These are phyloP conservation scores for Epicoccum sorghinum DNA, from an alignment of 2,329 filamentous ascomycete species.

Conservation along the genomic window DNA sequence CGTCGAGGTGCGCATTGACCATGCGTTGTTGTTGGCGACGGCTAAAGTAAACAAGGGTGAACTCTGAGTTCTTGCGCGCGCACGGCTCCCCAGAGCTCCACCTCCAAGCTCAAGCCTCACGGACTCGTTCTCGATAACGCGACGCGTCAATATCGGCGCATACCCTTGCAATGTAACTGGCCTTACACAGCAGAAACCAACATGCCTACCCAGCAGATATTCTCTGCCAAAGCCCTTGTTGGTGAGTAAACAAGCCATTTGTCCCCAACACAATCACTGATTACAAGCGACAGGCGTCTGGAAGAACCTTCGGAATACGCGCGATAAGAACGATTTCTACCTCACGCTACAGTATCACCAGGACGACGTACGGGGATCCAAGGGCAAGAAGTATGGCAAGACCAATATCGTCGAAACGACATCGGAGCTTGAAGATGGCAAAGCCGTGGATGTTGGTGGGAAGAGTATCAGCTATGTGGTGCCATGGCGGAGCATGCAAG, in stretches of 20 bases:
- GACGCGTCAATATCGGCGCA: neutral
- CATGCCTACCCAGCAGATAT: conserved; percentile 39
- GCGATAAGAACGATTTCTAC: conserved; percentile 40
- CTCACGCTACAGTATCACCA: conserved; percentile 43
- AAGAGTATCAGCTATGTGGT: conserved; percentile 46
- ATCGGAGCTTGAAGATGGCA: conserved; percentile 28
- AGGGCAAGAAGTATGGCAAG: conserved; percentile 27
- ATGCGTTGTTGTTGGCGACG: conserved; percentile 9
- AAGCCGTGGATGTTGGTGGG: conserved; percentile 25
- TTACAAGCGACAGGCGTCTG: conserved; percentile 28
- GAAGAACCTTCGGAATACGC: conserved; percentile 39
- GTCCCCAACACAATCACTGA: neutral
- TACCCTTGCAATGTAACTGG: conserved; percentile 9
- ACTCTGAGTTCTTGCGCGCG: neutral
- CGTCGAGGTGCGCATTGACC: conserved; percentile 6
- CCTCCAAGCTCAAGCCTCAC: conserved; percentile 4
- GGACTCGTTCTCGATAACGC: conserved; percentile 7
- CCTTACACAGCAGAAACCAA: conserved; percentile 7
- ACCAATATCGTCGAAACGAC: conserved; percentile 19
- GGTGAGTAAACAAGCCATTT: conserved; percentile 5
- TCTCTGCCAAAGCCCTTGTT: conserved; percentile 41
- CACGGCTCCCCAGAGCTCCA: conserved; percentile 12
- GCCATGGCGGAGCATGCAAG: conserved; percentile 46
- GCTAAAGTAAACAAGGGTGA: conserved; percentile 17
- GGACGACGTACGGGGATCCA: conserved; percentile 30